Conservation (phyloP, 116 monocot genomes). For the Cymodocea nodosa region DNA sequence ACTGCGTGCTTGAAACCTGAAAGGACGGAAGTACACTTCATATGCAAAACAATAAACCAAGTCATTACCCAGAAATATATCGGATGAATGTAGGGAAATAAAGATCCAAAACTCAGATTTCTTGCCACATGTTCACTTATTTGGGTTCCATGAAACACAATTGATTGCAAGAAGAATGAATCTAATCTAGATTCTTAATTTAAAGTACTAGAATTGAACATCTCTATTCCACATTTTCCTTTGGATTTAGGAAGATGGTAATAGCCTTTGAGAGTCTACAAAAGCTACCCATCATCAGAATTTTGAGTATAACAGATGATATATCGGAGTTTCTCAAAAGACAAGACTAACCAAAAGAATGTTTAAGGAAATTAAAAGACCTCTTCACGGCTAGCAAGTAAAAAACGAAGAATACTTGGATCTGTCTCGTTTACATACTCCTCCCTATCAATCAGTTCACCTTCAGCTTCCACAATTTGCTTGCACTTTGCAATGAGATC, state of each 20-base stretch:
- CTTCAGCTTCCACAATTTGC: slow-evolving; percentile 80
- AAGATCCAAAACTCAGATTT: no score
- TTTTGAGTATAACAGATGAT: no score
- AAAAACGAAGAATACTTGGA: slow-evolving; percentile 92
- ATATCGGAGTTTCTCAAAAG: not conserved
- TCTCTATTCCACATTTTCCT: no score
- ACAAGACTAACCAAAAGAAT: not conserved
- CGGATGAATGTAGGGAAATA: no score
- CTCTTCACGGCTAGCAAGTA: slow-evolving; percentile 95
- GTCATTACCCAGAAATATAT: no score
- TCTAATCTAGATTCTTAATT: not conserved
- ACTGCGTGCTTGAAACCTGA: slow-evolving; percentile 84
- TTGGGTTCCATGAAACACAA: no score
- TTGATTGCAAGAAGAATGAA: not conserved
- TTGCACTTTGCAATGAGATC: slow-evolving; percentile 84
- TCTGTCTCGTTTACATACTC: slow-evolving; percentile 92
- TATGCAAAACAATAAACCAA: not conserved
- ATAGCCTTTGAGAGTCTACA: no score
- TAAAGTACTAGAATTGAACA: no score
- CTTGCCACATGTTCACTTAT: no score
- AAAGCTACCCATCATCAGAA: no score
- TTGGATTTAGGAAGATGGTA: no score
- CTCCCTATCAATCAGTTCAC: slow-evolving; percentile 73
- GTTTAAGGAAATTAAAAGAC: slow-evolving; percentile 25
- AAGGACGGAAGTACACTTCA: not conserved